phyloP scores from a whole-genome alignment of 2,329 filamentous ascomycete genomes.

The Ampelomyces quisqualis region DNA sequence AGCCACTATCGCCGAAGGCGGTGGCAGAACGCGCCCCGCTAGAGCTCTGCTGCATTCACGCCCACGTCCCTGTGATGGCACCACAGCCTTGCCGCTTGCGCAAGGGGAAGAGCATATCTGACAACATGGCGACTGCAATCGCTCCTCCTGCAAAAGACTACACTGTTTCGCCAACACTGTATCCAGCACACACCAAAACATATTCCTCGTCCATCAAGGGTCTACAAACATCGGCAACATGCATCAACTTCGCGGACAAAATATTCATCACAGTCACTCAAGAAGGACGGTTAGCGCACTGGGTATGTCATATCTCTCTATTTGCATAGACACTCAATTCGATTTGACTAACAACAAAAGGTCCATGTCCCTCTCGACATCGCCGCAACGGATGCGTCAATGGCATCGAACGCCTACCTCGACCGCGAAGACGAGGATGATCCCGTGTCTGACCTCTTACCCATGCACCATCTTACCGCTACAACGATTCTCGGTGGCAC shows the following conservation, averaged over 20 bases:
- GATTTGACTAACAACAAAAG: slow-evolving; percentile 46
- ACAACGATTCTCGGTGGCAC: slow-evolving; percentile 85
- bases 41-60: not conserved
- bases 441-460: slow-evolving; percentile 58
- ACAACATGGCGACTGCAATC: slow-evolving; percentile 1
- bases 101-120: not conserved
- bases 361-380: slow-evolving; percentile 77
- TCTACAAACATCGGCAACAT: slow-evolving; percentile 69
- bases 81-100: too few relatives aligned
- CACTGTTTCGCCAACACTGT: slow-evolving; percentile 51
- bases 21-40: slow-evolving; percentile 21
- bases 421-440: slow-evolving; percentile 51
- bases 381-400: slow-evolving; percentile 63
- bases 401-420: slow-evolving; percentile 48
- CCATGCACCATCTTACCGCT: slow-evolving; percentile 78
- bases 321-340: not conserved
- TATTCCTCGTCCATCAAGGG: slow-evolving; percentile 63
- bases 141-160: slow-evolving; percentile 16
- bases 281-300: slow-evolving; percentile 81
- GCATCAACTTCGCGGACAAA: slow-evolving; percentile 80
- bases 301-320: slow-evolving; percentile 60
- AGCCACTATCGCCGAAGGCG: slow-evolving; percentile 24
- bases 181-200: slow-evolving; percentile 64
- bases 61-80: too few relatives aligned
- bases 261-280: slow-evolving; percentile 89